Evolutionary conservation across 768 basidiomycete genomes (phyloP), one percentile per base, ranked within the genome.

Genomic region (Boletus rubroflammeus): DNA sequence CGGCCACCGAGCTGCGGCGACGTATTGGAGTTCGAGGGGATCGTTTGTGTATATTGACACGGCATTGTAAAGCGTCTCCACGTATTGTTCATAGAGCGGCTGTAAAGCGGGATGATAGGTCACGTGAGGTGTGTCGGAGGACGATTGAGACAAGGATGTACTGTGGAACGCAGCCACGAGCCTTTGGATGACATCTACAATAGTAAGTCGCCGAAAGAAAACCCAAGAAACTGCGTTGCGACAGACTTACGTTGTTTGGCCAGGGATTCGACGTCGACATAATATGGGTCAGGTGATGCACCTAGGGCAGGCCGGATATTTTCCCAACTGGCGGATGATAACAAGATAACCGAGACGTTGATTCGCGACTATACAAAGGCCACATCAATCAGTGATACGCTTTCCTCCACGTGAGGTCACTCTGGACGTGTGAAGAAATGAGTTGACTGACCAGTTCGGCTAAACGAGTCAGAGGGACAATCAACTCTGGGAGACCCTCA

Each of bases 1-100:
- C 0, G 90, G 88, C 90, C 91, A 93, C 21, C 84, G 78, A 6
- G 90, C 86, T 0, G 86, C 83, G 3, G 86, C 82, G 28, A 93
- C 79, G 62, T 92, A 93, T 40, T 80, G 78, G 1, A 93, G 75
- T 63, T 93, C 90, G 46, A 81, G 66, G 1, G 83, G 80, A 62
- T 91, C 84, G 38, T 77, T 78, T 3, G 81, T 83, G 67, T 84
- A 90, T 6, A 81, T 76, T 21, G 78, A 78, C 63, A 89, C 84
- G 29, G 81, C 74, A 44, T 81, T 78, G 63, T 81, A 81, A 3
- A 93, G 67, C 10, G 80, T 73, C 7, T 78, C 73, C 19, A 77
- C 65, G 56, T 86, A 93, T 52, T 86, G 83, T n/a, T 74, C 64
- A 57, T 88, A 90, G 42, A 91, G 76, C 0, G 80, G 73, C 31